These are phyloP conservation scores for Omphalea diandra DNA, from an alignment of 441 rosid genomes.

Conservation along the genomic window DNA sequence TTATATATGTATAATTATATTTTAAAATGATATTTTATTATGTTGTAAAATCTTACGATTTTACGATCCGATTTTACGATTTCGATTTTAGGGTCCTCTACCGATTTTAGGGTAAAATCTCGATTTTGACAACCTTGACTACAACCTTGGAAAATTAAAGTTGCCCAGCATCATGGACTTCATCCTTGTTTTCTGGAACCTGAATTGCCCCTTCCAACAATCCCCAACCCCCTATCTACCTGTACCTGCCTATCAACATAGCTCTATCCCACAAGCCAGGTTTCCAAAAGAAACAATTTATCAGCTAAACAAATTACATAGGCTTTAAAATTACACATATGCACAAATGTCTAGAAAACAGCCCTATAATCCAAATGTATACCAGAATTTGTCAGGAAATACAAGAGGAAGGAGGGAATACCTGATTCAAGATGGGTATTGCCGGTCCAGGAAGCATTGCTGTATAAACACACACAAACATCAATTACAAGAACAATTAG, in stretches of 20 bases:
- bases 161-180: not conserved
- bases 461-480: constrained; percentile 35
- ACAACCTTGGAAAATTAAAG: too few species aligned
- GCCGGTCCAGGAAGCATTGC: constrained; percentile 96
- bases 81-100: too few species aligned
- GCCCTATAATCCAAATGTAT: not conserved
- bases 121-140: too few species aligned
- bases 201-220: not conserved
- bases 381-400: not conserved
- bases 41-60: too few species aligned
- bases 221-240: not conserved
- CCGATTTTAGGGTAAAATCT: too few species aligned
- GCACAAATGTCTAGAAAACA: not conserved
- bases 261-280: not conserved
- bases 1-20: too few species aligned
- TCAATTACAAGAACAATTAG: constrained; percentile 11
- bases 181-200: not conserved
- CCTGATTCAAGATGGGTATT: constrained; percentile 82
- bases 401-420: constrained; percentile 5
- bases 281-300: not conserved
- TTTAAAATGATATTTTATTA: too few species aligned
- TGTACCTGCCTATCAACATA: too few species aligned
- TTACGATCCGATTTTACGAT: too few species aligned
- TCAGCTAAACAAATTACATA: not conserved
- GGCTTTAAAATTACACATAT: not conserved